phyloP scores from a whole-genome alignment of 305 asterid genomes.

The Fraxinus dipetala region DNA sequence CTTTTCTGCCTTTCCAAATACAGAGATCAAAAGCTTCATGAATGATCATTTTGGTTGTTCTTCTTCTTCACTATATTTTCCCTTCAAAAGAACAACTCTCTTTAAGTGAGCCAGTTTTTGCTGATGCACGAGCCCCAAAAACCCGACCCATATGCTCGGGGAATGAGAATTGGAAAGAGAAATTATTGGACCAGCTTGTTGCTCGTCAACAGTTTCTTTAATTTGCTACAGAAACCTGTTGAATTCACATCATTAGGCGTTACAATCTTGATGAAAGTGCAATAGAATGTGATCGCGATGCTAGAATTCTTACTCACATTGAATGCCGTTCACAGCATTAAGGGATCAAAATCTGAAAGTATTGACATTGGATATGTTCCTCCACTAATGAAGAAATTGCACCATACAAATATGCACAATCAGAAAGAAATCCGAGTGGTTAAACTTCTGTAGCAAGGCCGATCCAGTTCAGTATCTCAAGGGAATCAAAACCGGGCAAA shows the following conservation, averaged over 20 bases:
- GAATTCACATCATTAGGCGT: not conserved
- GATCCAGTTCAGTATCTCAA: not conserved
- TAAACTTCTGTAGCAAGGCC: not conserved
- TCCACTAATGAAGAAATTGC: constrained; percentile 48
- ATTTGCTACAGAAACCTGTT: constrained; percentile 52
- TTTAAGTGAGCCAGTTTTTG: constrained; percentile 45
- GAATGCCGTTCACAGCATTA: constrained; percentile 35
- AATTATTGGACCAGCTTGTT: constrained; percentile 53
- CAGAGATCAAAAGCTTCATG: constrained; percentile 45
- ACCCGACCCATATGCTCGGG: constrained; percentile 50
- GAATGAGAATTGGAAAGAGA: constrained; percentile 40
- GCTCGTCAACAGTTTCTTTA: constrained; percentile 41
- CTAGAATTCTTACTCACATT: constrained; percentile 38
- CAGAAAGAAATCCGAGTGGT: not conserved
- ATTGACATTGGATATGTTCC: constrained; percentile 53
- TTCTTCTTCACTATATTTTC: constrained; percentile 17
- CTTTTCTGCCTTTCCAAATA: constrained; percentile 30
- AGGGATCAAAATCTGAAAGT: constrained; percentile 40
- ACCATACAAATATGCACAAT: not conserved
- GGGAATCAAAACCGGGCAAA: not conserved
- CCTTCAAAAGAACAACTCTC: constrained; percentile 27
- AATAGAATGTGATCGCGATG: not conserved
- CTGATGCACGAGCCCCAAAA: constrained; percentile 40
- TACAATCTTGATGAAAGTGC: not conserved
- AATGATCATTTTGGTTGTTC: constrained; percentile 46